Base-by-base conservation (phyloP, 23 red algal species). In the Gracilaria gracilis region DNA sequence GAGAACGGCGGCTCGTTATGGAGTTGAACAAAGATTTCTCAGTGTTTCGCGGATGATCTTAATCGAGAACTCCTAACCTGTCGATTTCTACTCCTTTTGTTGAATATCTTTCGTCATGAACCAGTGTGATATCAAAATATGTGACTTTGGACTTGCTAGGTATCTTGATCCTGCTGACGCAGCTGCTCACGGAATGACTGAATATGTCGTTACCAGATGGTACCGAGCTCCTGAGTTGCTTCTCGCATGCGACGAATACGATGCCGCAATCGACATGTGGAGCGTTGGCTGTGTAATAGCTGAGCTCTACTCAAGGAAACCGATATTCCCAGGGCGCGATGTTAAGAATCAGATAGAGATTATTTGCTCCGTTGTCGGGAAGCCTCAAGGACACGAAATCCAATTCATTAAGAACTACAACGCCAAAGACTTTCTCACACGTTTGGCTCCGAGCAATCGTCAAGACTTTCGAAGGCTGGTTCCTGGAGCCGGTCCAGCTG, bases 261-360 rank as follows among this genome's bases (percentile, higher is more conserved):
- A 66, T 23, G 85, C 85, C 11, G 94, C 97, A 34, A 95, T 99
- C 55, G 97, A 99, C 40, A 95, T 99, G 86, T 99, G 97, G 97
- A 94, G 90, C 36, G 86, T 90, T 15, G 97, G 97, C 31, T 99
- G 97, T 80, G 90, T 99, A 20, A 72, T 99, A 40, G 95, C 93
- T 19, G 97, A 99, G 70, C 88, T 96, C 1, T 85, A 96, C 62
- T 81, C 80, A 1, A 75, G 97, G 47, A 69, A 81, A 82, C 88
- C 93, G 28, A 55, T 99, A 9, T 99, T 99, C 81, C 85, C 82
- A 33, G 97, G 97, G 2, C 83, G 65, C 13, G 97, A 99, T 75
- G 94, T 94, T 17, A 93, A 95, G 83, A 83, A 99, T 71, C 97
- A 99, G 50, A 75, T 99, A 15, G 84, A 95, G 61, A 12, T 84